Percentiles rank a stretch among this genome's conserved stretches.
Conservation (phyloP, 129 eudicot genomes). For the Erigeron canadensis region DNA sequence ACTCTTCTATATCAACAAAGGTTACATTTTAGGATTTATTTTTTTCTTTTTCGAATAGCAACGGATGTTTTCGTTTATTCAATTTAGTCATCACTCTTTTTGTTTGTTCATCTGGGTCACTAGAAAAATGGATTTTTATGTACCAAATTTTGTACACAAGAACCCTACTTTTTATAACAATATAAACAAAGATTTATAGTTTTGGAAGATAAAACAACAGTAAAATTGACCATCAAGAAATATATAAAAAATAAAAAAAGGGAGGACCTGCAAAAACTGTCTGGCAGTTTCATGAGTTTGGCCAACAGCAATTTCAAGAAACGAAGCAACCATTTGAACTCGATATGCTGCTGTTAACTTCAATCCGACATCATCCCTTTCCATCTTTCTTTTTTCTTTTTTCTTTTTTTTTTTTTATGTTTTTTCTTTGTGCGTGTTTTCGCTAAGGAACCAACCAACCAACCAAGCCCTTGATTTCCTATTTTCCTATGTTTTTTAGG, state of each 20-base stretch:
- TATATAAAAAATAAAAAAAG: not conserved
- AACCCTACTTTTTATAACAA: no score
- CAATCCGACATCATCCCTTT: conserved; percentile 16
- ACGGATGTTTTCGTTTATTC: not conserved
- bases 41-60: not conserved
- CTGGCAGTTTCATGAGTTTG: conserved; percentile 74
- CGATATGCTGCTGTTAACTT: conserved; percentile 53
- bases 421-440: not conserved
- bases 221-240: conserved; percentile 1
- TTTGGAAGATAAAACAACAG: not conserved
- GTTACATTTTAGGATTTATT: not conserved
- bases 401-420: not conserved
- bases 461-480: not conserved
- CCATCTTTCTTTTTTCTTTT: conserved; percentile 33
- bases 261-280: conserved; percentile 75
- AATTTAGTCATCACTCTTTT: not conserved
- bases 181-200: not conserved
- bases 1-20: not conserved
- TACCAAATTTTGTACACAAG: not conserved
- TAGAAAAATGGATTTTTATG: not conserved
- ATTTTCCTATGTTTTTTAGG: not conserved
- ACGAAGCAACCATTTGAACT: conserved; percentile 69
- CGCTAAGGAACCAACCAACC: not conserved
- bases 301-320: conserved; percentile 87
- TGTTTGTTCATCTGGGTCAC: not conserved